Evolutionary conservation across 768 basidiomycete species (phyloP).

Genomic region (Pseudohyphozyma bogoriensis): DNA sequence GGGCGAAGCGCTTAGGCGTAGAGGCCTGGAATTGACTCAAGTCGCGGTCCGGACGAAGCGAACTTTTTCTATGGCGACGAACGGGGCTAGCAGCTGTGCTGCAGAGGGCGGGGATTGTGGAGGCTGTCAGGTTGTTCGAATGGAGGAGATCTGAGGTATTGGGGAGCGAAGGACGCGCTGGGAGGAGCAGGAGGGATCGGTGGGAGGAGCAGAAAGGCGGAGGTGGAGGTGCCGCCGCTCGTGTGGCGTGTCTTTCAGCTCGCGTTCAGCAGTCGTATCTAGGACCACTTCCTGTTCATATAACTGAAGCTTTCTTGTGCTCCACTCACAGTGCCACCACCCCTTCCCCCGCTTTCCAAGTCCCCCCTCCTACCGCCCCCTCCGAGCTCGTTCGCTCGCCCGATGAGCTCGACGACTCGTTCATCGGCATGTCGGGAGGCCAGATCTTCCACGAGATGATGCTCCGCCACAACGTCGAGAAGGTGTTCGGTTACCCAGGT

Average conservation of each 20-base stretch:
- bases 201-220: background rate
- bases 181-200: background rate
- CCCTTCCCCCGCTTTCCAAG: conserved; percentile 22
- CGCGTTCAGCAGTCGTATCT: background rate
- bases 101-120: too few species aligned
- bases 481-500: conserved; percentile 95
- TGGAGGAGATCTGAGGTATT: background rate
- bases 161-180: background rate
- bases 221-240: background rate
- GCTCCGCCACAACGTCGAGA: conserved; percentile 89
- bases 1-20: too few species aligned
- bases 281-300: background rate
- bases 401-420: conserved; percentile 55
- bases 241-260: too few species aligned
- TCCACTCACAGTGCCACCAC: conserved; percentile 6
- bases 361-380: conserved; percentile 8
- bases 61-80: too few species aligned
- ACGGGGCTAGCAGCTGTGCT: too few species aligned
- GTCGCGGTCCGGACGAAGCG: too few species aligned
- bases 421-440: conserved; percentile 88
- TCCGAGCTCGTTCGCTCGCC: background rate
- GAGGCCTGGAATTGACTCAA: too few species aligned
- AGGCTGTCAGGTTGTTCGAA: too few species aligned
- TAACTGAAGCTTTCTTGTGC: background rate
- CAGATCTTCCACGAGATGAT: conserved; percentile 99